Base-by-base conservation (phyloP, 495 filamentous ascomycete genomes). In the Penicillium pancosmium region DNA sequence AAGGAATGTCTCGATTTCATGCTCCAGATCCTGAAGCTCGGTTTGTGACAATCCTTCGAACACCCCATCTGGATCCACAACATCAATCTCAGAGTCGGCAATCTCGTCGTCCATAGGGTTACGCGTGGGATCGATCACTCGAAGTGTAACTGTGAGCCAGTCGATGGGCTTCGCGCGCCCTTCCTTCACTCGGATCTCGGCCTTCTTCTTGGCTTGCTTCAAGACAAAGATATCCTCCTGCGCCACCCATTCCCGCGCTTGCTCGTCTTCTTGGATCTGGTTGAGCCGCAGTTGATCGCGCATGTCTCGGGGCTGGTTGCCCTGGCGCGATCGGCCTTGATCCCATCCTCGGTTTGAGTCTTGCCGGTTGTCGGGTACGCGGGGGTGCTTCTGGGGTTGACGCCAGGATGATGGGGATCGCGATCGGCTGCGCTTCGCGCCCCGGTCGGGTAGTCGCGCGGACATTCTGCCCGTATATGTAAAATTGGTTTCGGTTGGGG, bases 161-260 rank as follows among this genome's bases (percentile, higher is more conserved):
- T 99, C 94, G 70, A 98, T 93, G 12, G 93, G 90, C 71, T 91
- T 92, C 51, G 93, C 93, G 57, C 94, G 86, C 13, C 88, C 90
- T 72, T 95, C 93, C 61, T 92, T 90, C n/a, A 98, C 92, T 6
- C 94, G 87, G 56, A 99, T 96, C 65, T 92, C 91, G 38, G 94
- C 93, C 79, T 97, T 98, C 79, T 95, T 98, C 78, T 97, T 98
- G 25, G 94, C 89, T 71, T 99, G 94, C 71, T 93, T 92, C 61
- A 99, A 79, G 19, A 99, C 94, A 67, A 99, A 99, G 53, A 88
- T 84, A 75, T 98, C 94, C 73, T 99, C 94, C 68, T 94, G 90
- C 52, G 93, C 88, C 21, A 99, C 88, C 84, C 95, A 99, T 64
- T 87, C 80, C 40, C 87, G 81, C 63, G 85, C 89, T 62, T 91